A percentile compares a stretch with the other conserved stretches of the same genome.
Evolutionary conservation across 371 early-diverging fungal species (phyloP).

Genomic region (Cokeromyces recurvatus): DNA sequence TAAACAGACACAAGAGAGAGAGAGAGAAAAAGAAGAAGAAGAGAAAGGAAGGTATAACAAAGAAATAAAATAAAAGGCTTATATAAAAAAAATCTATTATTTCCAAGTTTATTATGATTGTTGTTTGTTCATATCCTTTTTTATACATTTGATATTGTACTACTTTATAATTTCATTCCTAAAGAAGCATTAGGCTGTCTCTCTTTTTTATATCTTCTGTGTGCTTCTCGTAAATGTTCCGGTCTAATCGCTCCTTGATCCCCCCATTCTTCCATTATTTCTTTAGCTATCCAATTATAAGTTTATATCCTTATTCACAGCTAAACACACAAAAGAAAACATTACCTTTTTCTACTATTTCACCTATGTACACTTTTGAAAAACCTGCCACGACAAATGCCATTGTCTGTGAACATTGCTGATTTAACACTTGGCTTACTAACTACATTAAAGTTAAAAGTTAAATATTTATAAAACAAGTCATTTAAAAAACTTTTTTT

Average conservation of each 20-base stretch:
- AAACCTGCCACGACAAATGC: slow-evolving; percentile 92
- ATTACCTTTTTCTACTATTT: slow-evolving; percentile 88
- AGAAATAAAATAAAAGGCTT: background rate
- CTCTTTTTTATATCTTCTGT: slow-evolving; percentile 70
- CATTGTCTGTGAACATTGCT: slow-evolving; percentile 82
- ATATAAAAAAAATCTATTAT: background rate
- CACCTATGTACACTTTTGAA: slow-evolving; percentile 95
- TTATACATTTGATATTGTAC: no score
- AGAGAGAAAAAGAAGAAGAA: slow-evolving; percentile 3
- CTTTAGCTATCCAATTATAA: slow-evolving; percentile 56
- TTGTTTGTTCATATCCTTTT: slow-evolving; percentile 17
- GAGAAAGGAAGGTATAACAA: background rate
- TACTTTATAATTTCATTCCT: slow-evolving; percentile 14
- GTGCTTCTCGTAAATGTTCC: slow-evolving; percentile 89
- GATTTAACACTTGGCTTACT: slow-evolving; percentile 70
- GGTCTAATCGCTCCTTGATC: slow-evolving; percentile 69
- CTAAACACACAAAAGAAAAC: no score
- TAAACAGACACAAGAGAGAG: background rate
- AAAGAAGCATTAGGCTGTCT: slow-evolving; percentile 10
- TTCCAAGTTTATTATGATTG: background rate
- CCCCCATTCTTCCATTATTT: slow-evolving; percentile 69
- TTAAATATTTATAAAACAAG: background rate
- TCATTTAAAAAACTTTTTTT: background rate
- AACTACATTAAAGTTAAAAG: slow-evolving; percentile 46
- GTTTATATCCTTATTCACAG: no score